Conservation (phyloP, 139 green algal species). For the Eudorina sp. region DNA sequence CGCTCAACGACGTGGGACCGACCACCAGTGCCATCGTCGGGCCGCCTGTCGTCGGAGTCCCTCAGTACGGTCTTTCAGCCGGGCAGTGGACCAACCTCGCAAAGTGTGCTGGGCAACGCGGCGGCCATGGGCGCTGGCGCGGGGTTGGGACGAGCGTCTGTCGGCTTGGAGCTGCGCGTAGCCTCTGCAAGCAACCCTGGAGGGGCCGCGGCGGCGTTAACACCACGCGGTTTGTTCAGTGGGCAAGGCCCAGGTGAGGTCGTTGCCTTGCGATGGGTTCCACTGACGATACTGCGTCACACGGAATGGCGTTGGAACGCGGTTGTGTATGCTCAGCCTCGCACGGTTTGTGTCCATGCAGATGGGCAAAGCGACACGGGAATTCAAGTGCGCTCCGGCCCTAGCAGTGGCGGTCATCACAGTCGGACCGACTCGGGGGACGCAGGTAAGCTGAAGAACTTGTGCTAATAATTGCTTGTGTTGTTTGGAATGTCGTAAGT, state of each 20-base stretch:
- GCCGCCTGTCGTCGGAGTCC: slow-evolving; percentile 30
- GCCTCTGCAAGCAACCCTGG: not conserved
- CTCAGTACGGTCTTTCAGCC: slow-evolving; percentile 36
- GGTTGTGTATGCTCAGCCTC: too few species aligned
- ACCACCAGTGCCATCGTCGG: slow-evolving; percentile 57
- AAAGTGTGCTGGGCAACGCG: not conserved
- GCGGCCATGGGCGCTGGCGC: not conserved
- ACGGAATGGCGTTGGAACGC: too few species aligned
- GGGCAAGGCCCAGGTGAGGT: not conserved
- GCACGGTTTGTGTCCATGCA: too few species aligned
- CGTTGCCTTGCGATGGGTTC: not conserved
- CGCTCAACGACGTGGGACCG: slow-evolving; percentile 87
- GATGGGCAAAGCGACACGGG: too few species aligned
- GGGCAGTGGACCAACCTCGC: slow-evolving; percentile 1
- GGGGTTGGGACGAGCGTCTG: not conserved
- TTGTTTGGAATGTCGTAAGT: too few species aligned
- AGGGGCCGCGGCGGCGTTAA: not conserved
- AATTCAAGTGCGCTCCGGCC: slow-evolving; percentile 9
- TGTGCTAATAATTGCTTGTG: too few species aligned
- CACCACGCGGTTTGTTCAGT: not conserved
- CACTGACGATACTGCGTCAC: too few species aligned
- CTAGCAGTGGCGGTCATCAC: not conserved
- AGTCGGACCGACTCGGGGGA: slow-evolving; percentile 17
- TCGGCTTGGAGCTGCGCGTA: not conserved
- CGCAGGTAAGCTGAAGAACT: slow-evolving; percentile 18